Base-by-base conservation (phyloP, 2,329 filamentous ascomycete genomes). In the Trichoderma sp. region DNA sequence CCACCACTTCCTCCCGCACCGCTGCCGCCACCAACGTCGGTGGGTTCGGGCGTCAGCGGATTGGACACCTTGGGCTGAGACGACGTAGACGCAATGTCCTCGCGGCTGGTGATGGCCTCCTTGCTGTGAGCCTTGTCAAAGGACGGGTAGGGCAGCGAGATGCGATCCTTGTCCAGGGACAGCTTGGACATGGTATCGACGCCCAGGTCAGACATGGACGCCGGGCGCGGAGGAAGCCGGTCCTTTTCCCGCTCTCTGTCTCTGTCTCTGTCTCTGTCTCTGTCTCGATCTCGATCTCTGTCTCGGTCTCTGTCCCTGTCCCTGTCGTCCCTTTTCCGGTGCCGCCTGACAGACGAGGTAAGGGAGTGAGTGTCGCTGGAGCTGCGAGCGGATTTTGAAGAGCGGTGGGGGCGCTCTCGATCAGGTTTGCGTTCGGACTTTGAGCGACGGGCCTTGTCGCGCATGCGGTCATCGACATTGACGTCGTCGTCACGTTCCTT, bases 61-160 rank as follows among this genome's bases (percentile, higher is more conserved):
- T 45, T 56, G 70, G 75, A 77, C 10, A 53, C 57, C 22, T 56
- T 67, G 32, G 65, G 70, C 27, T 66, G 67, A 19, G 68, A 72
- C 8, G 71, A 68, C 22, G 79, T 76, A 13, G 71, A 69, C 19
- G 79, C 76, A 58, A 86, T 72, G 64, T 87, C 83, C 54, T 89
- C 86, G 63, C 82, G 83, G 75, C 87, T 89, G 71, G 87, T 84
- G 64, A 97, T 87, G 53, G 89, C 87, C 80, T 97, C 94, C 78
- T 93, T 95, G 83, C 93, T 96, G 78, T 97, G 92, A 13, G 91
- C 91, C 80, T 96, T 97, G 80, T 92, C 95, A 79, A 96, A 93
- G 12, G 86, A 85, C 2, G 93, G 92, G 76, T 97, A 97, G 7
- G 92, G 90, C 50, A 91, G 76, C 70, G 84, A 86, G 37, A 82